Conservation (phyloP, 208 protist genomes). For the Kentomonas sorsogonicus region DNA sequence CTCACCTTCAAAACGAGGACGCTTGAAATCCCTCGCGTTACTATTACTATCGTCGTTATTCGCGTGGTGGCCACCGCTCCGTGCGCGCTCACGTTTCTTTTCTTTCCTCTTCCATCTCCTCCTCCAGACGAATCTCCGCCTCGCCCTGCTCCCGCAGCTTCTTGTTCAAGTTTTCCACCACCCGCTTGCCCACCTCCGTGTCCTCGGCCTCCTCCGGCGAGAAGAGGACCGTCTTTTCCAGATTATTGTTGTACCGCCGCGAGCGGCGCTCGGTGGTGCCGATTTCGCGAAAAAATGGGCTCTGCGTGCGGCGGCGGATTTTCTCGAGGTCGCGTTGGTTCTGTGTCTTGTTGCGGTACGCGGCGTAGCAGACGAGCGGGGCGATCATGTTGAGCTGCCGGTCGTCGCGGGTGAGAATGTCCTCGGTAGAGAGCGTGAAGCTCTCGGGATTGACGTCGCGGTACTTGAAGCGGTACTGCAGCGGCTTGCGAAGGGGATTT, state of each 20-base stretch:
- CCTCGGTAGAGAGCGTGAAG: slow-evolving; percentile 79
- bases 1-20: not conserved
- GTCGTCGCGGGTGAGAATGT: slow-evolving; percentile 86
- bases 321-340: slow-evolving; percentile 65
- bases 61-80: not conserved
- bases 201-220: no score
- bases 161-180: slow-evolving; percentile 42
- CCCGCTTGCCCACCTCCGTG: slow-evolving; percentile 37
- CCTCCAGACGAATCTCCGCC: slow-evolving; percentile 29
- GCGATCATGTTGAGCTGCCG: slow-evolving; percentile 90
- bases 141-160: slow-evolving; percentile 59
- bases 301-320: slow-evolving; percentile 44
- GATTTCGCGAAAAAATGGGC: slow-evolving; percentile 71
- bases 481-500: no score
- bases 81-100: no score
- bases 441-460: slow-evolving; percentile 73
- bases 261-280: slow-evolving; percentile 57
- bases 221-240: slow-evolving; percentile 62
- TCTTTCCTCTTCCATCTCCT: slow-evolving; percentile 4
- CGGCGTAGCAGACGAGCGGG: slow-evolving; percentile 90
- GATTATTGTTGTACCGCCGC: slow-evolving; percentile 72
- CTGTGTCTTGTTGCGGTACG: slow-evolving; percentile 61
- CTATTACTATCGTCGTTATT: not conserved
- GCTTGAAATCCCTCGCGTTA: not conserved
- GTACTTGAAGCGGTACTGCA: slow-evolving; percentile 67